These are phyloP conservation scores for Bauhinia variegata DNA, from an alignment of 306 rosid genomes.

Conservation along the genomic window DNA sequence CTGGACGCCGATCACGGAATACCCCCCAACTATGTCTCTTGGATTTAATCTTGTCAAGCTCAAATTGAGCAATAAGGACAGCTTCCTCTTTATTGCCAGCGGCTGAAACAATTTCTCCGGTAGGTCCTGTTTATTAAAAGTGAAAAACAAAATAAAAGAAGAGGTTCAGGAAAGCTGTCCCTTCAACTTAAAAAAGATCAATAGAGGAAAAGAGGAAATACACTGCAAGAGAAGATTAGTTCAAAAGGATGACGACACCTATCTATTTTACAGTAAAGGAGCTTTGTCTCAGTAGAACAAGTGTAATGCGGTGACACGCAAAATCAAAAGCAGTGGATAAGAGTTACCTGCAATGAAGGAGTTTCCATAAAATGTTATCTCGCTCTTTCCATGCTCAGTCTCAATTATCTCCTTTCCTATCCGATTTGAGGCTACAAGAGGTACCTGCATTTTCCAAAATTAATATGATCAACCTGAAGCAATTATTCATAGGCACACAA, in stretches of 20 bases:
- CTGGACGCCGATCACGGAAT: conserved; percentile 93
- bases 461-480: conserved; percentile 1
- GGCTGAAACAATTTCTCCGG: conserved; percentile 82
- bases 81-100: conserved; percentile 85
- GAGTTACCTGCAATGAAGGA: conserved; percentile 88
- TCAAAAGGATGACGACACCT: not conserved
- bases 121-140: conserved; percentile 64
- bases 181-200: conserved; percentile 25
- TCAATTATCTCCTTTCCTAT: conserved; percentile 82
- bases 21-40: conserved; percentile 86
- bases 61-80: conserved; percentile 72
- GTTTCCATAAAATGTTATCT: conserved; percentile 82
- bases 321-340: too few relatives aligned
- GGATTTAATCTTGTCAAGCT: conserved; percentile 77
- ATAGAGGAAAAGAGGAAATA: not conserved
- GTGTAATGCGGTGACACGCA: too few relatives aligned
- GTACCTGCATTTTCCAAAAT: conserved; percentile 69
- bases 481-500: too few relatives aligned
- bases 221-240: conserved; percentile 5
- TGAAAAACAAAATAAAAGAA: not conserved
- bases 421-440: conserved; percentile 91
- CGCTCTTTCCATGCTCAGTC: conserved; percentile 87
- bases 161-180: conserved; percentile 21
- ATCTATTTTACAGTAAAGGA: conserved; percentile 19
- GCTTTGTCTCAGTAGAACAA: conserved; percentile 5